phyloP scores from a whole-genome alignment of 164 flowering plant species.

The Malania oleifera region DNA sequence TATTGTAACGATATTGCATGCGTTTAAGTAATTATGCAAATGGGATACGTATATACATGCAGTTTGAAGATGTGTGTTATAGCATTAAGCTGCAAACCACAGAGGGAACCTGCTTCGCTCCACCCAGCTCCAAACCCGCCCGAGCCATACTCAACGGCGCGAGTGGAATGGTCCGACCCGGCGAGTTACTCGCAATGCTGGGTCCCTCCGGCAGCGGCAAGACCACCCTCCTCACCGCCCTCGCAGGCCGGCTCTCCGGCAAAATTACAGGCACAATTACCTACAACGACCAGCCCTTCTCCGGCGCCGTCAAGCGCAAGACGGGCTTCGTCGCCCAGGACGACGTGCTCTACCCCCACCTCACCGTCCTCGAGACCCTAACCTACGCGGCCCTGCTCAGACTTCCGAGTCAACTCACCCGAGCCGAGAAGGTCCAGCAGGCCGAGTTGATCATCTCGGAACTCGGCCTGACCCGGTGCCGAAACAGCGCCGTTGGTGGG shows the following conservation, averaged over 20 bases:
- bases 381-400: constrained; percentile 66
- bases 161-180: constrained; percentile 65
- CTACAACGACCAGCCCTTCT: constrained; percentile 63
- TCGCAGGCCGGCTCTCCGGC: constrained; percentile 65
- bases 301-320: constrained; percentile 50
- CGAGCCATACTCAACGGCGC: constrained; percentile 55
- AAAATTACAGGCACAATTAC: constrained; percentile 62
- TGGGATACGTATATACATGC: constrained; percentile 8
- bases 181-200: constrained; percentile 85
- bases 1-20: background rate
- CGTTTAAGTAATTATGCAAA: background rate
- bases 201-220: constrained; percentile 97
- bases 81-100: constrained; percentile 21
- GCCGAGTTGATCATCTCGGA: constrained; percentile 56
- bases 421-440: constrained; percentile 53
- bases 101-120: constrained; percentile 19
- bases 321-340: constrained; percentile 85
- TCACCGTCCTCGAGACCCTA: constrained; percentile 76
- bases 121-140: constrained; percentile 32
- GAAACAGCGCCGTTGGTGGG: constrained; percentile 61
- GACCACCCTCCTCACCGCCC: constrained; percentile 79
- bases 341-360: constrained; percentile 81
- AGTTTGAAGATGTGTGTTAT: constrained; percentile 78
- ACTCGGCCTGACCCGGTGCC: constrained; percentile 64
- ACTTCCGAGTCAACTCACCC: constrained; percentile 49